These are phyloP conservation scores for Nitzschia inconspicua DNA, from an alignment of 108 stramenopile species.

Conservation along the genomic window DNA sequence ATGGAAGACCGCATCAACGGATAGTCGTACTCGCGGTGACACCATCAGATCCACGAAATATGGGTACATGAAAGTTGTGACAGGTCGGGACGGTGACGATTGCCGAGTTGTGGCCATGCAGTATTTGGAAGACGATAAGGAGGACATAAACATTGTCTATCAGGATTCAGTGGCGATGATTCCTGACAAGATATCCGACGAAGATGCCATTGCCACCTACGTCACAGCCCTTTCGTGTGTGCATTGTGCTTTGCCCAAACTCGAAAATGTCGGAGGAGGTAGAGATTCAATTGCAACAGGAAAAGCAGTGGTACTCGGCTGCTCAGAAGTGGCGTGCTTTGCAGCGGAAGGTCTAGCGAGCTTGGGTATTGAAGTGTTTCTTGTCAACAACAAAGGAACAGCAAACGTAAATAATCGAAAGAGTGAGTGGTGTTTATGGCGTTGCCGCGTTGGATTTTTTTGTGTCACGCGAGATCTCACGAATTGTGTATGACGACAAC, in stretches of 20 bases:
- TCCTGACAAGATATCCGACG: conserved; percentile 44
- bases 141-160: conserved; percentile 16
- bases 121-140: neutral
- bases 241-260: conserved; percentile 51
- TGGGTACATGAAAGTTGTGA: conserved; percentile 37
- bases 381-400: conserved; percentile 50
- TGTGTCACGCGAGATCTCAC: no score
- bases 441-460: neutral
- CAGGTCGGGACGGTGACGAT: conserved; percentile 22
- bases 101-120: conserved; percentile 35
- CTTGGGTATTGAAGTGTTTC: conserved; percentile 57
- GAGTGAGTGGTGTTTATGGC: neutral
- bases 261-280: conserved; percentile 54
- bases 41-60: conserved; percentile 2
- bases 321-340: conserved; percentile 64
- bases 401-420: conserved; percentile 26
- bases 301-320: conserved; percentile 70
- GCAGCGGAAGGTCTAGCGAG: conserved; percentile 62
- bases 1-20: neutral
- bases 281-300: conserved; percentile 6
- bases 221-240: conserved; percentile 47
- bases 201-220: conserved; percentile 61
- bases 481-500: neutral
- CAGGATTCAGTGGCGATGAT: conserved; percentile 53
- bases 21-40: neutral